Conservation (phyloP, 495 filamentous ascomycete genomes). For the Stereocaulon alpinum region DNA sequence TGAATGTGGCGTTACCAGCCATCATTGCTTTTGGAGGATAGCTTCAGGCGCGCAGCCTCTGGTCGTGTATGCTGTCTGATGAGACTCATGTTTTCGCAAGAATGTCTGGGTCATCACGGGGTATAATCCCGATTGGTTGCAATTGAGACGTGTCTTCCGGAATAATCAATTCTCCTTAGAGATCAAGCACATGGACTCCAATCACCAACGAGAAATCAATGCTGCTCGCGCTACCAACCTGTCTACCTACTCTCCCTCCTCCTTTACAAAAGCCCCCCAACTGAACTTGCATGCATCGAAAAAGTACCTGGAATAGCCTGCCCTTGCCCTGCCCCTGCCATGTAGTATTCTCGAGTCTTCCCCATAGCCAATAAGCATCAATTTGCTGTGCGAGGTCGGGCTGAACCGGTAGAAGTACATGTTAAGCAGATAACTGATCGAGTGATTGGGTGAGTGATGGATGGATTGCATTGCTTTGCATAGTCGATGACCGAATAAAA, state of each 20-base stretch:
- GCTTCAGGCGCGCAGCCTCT: too few relatives aligned
- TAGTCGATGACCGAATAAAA: not conserved
- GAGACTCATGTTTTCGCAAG: too few relatives aligned
- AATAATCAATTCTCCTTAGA: too few relatives aligned
- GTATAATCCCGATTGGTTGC: too few relatives aligned
- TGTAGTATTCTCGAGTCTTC: not conserved
- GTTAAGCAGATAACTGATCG: not conserved
- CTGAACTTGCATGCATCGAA: not conserved
- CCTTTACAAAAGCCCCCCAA: not conserved
- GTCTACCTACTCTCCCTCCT: not conserved
- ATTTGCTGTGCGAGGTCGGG: not conserved
- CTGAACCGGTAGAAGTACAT: constrained; percentile 7
- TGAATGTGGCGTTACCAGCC: too few relatives aligned
- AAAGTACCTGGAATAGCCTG: not conserved
- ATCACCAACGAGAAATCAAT: not conserved
- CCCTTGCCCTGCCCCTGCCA: not conserved
- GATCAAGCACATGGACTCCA: not conserved
- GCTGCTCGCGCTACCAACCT: not conserved
- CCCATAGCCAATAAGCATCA: not conserved
- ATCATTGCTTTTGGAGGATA: too few relatives aligned
- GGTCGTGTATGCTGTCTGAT: too few relatives aligned
- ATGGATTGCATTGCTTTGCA: not conserved
- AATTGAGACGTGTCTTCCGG: too few relatives aligned
- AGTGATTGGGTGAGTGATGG: not conserved
- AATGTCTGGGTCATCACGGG: too few relatives aligned